Percentiles rank a stretch among this genome's conserved stretches.
phyloP scores from a whole-genome alignment of 768 basidiomycete species.

The Termitomyces sp. region DNA sequence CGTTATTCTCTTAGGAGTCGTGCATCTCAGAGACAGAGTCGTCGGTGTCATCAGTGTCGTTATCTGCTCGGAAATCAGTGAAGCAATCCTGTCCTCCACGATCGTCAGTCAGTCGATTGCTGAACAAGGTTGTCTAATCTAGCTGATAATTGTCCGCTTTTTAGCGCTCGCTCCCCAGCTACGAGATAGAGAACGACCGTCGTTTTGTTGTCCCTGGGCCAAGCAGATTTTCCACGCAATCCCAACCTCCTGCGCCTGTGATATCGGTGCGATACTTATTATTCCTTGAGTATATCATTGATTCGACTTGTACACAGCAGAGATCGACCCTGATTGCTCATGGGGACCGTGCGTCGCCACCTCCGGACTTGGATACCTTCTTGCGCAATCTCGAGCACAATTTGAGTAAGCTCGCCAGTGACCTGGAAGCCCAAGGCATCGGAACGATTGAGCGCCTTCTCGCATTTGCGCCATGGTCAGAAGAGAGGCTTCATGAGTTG shows the following conservation, averaged over 20 bases:
- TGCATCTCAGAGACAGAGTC: not conserved
- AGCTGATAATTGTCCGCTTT: not conserved
- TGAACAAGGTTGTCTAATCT: too few species aligned
- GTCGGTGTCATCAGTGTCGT: not conserved
- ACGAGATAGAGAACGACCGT: not conserved
- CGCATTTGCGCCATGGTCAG: conserved; percentile 1
- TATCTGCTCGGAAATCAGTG: not conserved
- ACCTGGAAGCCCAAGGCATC: not conserved
- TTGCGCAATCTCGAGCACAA: not conserved
- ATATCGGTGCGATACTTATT: not conserved
- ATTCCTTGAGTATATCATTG: not conserved
- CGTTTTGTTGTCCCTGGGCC: not conserved
- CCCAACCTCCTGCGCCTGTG: not conserved
- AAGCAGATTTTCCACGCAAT: not conserved
- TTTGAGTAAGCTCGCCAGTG: not conserved
- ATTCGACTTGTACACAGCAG: not conserved
- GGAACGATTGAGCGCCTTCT: not conserved
- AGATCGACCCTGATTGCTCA: not conserved
- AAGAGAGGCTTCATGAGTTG: conserved; percentile 1
- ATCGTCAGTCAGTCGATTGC: not conserved
- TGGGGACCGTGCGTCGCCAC: not conserved
- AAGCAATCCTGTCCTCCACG: not conserved
- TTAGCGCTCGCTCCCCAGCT: not conserved
- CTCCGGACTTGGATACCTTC: not conserved
- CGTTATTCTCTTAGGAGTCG: not conserved